phyloP scores from a whole-genome alignment of 1,284 basidiomycete genomes.

The Bjerkandera adusta region DNA sequence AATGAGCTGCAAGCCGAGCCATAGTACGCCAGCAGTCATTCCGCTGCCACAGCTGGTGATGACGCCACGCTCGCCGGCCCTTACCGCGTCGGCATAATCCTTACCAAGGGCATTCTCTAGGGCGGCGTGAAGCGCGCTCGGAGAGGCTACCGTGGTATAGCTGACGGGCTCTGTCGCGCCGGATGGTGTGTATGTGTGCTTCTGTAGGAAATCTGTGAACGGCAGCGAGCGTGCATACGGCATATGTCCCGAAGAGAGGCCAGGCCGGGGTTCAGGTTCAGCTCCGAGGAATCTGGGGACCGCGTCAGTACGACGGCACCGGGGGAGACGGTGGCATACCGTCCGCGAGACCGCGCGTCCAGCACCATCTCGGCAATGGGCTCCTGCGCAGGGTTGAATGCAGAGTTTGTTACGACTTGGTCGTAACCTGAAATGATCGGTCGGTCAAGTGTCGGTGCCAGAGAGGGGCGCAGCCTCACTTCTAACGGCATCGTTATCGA shows the following conservation, averaged over 20 bases:
- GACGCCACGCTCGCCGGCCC: constrained; percentile 57
- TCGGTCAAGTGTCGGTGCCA: constrained; percentile 17
- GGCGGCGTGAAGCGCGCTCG: constrained; percentile 55
- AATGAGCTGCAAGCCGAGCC: constrained; percentile 80
- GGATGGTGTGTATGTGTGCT: constrained; percentile 39
- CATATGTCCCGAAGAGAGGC: constrained; percentile 91
- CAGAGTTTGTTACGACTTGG: constrained; percentile 77
- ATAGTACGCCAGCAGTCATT: constrained; percentile 94
- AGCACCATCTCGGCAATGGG: constrained; percentile 70
- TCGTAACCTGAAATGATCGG: constrained; percentile 66
- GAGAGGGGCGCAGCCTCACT: constrained; percentile 50
- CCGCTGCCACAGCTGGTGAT: constrained; percentile 87
- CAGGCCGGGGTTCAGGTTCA: constrained; percentile 88
- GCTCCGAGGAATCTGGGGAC: constrained; percentile 72
- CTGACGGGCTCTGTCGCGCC: constrained; percentile 24
- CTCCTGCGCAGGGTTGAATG: constrained; percentile 41
- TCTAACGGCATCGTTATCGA: constrained; percentile 52
- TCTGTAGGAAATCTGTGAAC: constrained; percentile 75
- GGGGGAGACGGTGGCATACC: constrained; percentile 52
- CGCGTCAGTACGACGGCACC: too few species aligned
- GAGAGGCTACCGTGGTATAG: constrained; percentile 67
- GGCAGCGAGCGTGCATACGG: constrained; percentile 86
- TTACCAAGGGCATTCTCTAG: constrained; percentile 61
- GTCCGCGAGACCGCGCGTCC: constrained; percentile 80
- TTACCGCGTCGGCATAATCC: constrained; percentile 51